Base-by-base conservation (phyloP, 208 protist genomes). In the Leishmania major region DNA sequence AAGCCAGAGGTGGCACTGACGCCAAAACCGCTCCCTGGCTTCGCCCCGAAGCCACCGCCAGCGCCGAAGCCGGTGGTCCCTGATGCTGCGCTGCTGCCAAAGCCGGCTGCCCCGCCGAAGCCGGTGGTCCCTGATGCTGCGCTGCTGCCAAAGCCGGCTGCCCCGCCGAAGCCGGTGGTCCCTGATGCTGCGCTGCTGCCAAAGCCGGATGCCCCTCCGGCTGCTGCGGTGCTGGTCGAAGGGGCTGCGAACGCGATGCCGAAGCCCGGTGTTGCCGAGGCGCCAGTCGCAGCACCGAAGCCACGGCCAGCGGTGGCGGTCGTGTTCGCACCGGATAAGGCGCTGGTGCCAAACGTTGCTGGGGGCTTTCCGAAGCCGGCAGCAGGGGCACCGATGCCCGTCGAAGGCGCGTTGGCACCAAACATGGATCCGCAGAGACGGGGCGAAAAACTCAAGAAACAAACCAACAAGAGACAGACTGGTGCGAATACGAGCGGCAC, bases 341-440 rank as follows among this genome's bases (percentile, higher is more conserved):
- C 75, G 7, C 71, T 77, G 25, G 77, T 75, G 53, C 78, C 83
- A 64, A 81, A 81, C n/a, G 71, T 53, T 10, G 78, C 73, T 6
- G 77, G 82, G 4, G 59, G 45, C n/a, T 78, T 57, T 55, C 51
- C 70, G 43, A 78, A 77, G 60, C 78, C 76, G 22, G 67, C 59
- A 19, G 57, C 49, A 7, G 75, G 75, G 19, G 81, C 69, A 15
- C 69, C 72, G 47, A 55, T 43, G 19, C 45, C 71, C 47, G 71
- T 31, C 4, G 71, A 75, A 19, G 71, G 71, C 13, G 81, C 53
- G 5, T 31, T 59, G 53, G 75, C 69, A 5, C 81, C 81, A 49
- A 81, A 85, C 81, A 80, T 81, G 31, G 3, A 47, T 43, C 31
- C 5, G 40, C 45, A 19, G 22, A 37, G 69, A 10, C n/a, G 28